These are phyloP conservation scores for Fusarium zealandicum DNA, from an alignment of 2,329 filamentous ascomycete genomes.

Conservation along the genomic window DNA sequence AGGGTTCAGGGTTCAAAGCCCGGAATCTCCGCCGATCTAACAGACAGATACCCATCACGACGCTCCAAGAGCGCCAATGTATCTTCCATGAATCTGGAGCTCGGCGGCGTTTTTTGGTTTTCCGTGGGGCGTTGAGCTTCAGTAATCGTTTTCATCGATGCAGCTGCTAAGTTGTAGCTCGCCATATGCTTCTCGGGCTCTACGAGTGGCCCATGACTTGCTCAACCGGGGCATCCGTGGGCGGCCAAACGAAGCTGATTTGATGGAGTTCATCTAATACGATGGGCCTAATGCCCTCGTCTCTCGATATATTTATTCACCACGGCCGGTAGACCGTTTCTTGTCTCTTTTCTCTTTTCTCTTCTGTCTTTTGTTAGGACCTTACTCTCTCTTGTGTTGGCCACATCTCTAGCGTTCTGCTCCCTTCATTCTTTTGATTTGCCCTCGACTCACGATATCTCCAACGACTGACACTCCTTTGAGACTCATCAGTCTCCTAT, in stretches of 20 bases:
- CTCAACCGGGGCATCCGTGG: conserved; percentile 1
- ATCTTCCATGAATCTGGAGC: conserved; percentile 9
- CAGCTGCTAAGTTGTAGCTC: not conserved
- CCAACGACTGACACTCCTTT: not conserved
- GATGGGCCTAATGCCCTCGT: conserved; percentile 4
- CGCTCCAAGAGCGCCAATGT: conserved; percentile 3
- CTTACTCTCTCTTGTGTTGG: conserved; percentile 25
- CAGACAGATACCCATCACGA: not conserved
- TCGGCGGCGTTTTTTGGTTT: conserved; percentile 23
- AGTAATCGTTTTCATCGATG: not conserved
- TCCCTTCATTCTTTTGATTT: conserved; percentile 14
- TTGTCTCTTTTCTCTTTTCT: not conserved
- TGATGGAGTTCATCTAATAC: not conserved
- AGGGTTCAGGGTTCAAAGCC: conserved; percentile 38
- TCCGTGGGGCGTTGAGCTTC: conserved; percentile 10
- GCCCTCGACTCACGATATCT: not conserved
- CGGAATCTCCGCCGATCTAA: conserved; percentile 32
- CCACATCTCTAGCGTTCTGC: conserved; percentile 4
- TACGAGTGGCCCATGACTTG: not conserved
- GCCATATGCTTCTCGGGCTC: not conserved
- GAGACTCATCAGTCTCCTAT: not conserved
- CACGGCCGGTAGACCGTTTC: conserved; percentile 2
- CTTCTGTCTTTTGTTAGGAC: conserved; percentile 1
- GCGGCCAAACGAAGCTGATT: conserved; percentile 9
- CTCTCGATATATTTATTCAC: conserved; percentile 17